Evolutionary conservation across 305 asterid genomes (phyloP).

Genomic region (Rubia peregrina): DNA sequence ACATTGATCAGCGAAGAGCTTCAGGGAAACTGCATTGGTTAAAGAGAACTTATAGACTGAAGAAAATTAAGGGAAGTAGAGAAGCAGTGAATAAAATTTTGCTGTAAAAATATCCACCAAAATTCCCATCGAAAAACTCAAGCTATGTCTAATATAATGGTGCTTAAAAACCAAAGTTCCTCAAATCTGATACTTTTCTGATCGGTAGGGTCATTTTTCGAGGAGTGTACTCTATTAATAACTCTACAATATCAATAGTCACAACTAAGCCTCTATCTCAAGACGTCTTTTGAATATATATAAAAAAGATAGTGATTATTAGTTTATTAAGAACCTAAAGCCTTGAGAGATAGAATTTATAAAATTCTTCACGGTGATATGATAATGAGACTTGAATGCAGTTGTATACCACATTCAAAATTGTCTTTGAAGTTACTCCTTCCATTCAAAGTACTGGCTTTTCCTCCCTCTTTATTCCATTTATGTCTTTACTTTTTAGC

Average conservation of each 20-base stretch:
- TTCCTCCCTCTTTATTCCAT: not conserved
- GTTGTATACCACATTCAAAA: not conserved
- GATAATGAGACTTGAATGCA: not conserved
- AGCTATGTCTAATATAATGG: not conserved
- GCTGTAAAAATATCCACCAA: not conserved
- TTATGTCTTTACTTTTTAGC: not conserved
- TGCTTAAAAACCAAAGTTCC: not conserved
- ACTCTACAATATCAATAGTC: not conserved
- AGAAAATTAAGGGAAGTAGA: not conserved
- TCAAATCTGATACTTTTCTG: not conserved
- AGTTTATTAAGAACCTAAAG: not conserved
- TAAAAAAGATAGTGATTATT: not conserved
- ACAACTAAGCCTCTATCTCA: not conserved
- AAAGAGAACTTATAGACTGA: not conserved
- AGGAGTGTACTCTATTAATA: too few relatives aligned
- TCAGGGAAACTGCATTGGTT: not conserved
- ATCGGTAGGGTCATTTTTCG: too few relatives aligned
- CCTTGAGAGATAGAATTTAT: not conserved
- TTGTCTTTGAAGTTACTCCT: too few relatives aligned
- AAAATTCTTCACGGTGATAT: not conserved
- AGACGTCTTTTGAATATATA: not conserved
- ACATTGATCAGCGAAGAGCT: not conserved
- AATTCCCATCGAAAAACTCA: not conserved
- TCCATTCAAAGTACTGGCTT: too few relatives aligned
- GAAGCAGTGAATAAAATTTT: not conserved